Base-by-base conservation (phyloP, 177 flowering plant genomes). In the Vitis hybrid region DNA sequence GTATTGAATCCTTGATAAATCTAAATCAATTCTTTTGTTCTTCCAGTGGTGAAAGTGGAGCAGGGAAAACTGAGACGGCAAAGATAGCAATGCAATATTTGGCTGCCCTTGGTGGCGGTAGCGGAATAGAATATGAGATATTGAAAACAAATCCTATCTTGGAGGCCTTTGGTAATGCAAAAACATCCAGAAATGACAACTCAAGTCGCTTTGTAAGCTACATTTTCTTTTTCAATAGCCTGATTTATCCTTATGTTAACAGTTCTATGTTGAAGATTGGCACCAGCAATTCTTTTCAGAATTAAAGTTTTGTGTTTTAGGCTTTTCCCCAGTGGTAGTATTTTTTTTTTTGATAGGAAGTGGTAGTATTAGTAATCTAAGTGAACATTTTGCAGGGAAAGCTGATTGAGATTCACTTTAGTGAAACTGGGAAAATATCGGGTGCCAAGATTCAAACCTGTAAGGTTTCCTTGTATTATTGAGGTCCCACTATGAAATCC, bases 111-210 rank as follows among this genome's bases (percentile, higher is more conserved):
- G 98, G 98, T 73, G 98, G 98, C 67, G 98, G 98, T 64, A 90
- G 95, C 82, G 98, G 98, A 63, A 93, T 95, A 52, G 98, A 95
- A 78, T 82, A 89, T 83, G 98, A 93, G 75, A 91, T 93, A 76
- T 75, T 95, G 83, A 89, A 95, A 81, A 93, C 98, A 12, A 95
- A 95, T 88, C 98, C 98, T 19, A 89, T 95, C 69, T 73, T 95
- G 74, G 98, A 95, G 84, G 97, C 98, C 22, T 95, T 95, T 86
- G 98, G 98, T 47, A 95, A 95, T 87, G 98, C 98, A 67, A 95
- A 91, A 78, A 95, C 98, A 71, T 83, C 82, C 59, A 87, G 98
- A 81, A 95, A 95, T 80, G 94, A 95, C 82, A 95, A 95, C 81
- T 95, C 98, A 38, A 95, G 98, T 82, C 98, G 98, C 53, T 95